Conservation (phyloP, 2,329 filamentous ascomycete genomes). For the Geosmithia putterillii region DNA sequence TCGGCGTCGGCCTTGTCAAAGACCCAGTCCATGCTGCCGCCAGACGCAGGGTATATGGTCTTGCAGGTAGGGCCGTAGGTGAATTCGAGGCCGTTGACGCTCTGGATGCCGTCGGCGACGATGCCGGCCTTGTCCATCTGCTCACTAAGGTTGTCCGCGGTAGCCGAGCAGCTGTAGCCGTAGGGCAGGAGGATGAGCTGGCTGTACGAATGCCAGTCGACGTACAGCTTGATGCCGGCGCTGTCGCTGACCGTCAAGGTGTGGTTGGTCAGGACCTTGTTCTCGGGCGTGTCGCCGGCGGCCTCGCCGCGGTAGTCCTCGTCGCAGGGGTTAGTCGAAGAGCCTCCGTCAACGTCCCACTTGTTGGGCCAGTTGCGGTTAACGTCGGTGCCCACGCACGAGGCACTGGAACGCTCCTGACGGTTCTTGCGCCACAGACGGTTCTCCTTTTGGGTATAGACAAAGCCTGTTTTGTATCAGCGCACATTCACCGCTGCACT, state of each 20-base stretch:
- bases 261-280: slow-evolving; percentile 28
- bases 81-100: slow-evolving; percentile 25
- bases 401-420: slow-evolving; percentile 21
- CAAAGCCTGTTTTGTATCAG: slow-evolving; percentile 31
- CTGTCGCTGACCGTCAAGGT: slow-evolving; percentile 15
- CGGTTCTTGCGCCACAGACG: slow-evolving; percentile 53
- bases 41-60: slow-evolving; percentile 47
- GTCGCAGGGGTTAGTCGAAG: slow-evolving; percentile 37
- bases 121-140: slow-evolving; percentile 35
- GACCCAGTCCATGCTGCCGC: slow-evolving; percentile 32
- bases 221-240: slow-evolving; percentile 45
- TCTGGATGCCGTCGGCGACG: slow-evolving; percentile 35
- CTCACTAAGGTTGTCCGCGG: slow-evolving; percentile 30
- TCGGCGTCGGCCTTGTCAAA: slow-evolving; percentile 27
- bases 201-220: slow-evolving; percentile 54
- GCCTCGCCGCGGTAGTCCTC: slow-evolving; percentile 33
- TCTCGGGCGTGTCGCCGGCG: slow-evolving; percentile 38
- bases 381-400: slow-evolving; percentile 40
- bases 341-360: slow-evolving; percentile 36
- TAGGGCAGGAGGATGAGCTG: slow-evolving; percentile 47
- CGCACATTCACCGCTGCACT: neutral
- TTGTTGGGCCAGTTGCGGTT: slow-evolving; percentile 49
- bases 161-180: slow-evolving; percentile 42
- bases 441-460: slow-evolving; percentile 42
- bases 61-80: slow-evolving; percentile 40